Conservation (phyloP, 2,329 filamentous ascomycete species). For the Trichophyton simii region DNA sequence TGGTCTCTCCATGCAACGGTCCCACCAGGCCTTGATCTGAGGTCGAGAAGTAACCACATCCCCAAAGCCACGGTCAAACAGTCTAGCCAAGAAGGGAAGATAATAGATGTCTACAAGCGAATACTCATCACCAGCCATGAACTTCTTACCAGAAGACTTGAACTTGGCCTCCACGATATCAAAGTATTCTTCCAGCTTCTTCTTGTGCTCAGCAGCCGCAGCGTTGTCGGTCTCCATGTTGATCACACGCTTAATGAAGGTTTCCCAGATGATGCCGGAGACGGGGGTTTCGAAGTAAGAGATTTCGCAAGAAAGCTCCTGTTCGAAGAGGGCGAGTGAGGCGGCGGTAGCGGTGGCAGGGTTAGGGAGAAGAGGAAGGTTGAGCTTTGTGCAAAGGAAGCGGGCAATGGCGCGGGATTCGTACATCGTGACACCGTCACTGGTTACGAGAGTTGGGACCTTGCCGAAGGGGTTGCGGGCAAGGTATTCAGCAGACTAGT, state of each 20-base stretch:
- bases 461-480: slow-evolving; percentile 33
- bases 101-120: slow-evolving; percentile 39
- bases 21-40: slow-evolving; percentile 33
- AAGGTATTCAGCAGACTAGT: slow-evolving; percentile 16
- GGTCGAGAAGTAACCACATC: slow-evolving; percentile 26
- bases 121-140: slow-evolving; percentile 37
- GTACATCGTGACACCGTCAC: slow-evolving; percentile 34
- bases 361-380: slow-evolving; percentile 32
- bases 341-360: slow-evolving; percentile 29
- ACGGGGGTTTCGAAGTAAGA: slow-evolving; percentile 36
- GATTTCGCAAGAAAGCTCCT: slow-evolving; percentile 33
- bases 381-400: slow-evolving; percentile 36
- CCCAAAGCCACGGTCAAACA: slow-evolving; percentile 32
- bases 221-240: slow-evolving; percentile 32
- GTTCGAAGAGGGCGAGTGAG: slow-evolving; percentile 31
- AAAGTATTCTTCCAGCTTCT: slow-evolving; percentile 32
- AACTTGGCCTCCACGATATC: slow-evolving; percentile 22
- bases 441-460: slow-evolving; percentile 29
- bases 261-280: slow-evolving; percentile 34
- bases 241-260: slow-evolving; percentile 36
- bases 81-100: slow-evolving; percentile 34
- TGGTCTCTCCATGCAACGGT: slow-evolving; percentile 7
- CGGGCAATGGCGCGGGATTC: slow-evolving; percentile 39
- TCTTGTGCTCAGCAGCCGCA: slow-evolving; percentile 28
- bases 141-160: slow-evolving; percentile 20